phyloP scores from a whole-genome alignment of 1,284 basidiomycete species.

The Leccinum ponderosum region DNA sequence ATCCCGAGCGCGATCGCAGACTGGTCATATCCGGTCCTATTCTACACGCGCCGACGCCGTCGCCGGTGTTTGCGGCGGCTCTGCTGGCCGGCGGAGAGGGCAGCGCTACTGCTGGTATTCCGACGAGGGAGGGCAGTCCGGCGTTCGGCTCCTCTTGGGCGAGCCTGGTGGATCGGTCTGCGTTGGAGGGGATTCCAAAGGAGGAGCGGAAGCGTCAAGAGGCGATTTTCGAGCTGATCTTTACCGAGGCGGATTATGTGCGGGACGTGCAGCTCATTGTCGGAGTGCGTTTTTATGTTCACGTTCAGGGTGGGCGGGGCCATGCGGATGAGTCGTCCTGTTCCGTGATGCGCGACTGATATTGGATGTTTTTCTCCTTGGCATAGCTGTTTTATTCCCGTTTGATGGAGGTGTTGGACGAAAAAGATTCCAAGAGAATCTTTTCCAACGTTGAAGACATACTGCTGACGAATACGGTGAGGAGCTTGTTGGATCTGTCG shows the following conservation, averaged over 20 bases:
- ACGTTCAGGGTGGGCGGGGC: neutral
- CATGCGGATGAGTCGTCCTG: neutral
- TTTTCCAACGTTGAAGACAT: conserved; percentile 96
- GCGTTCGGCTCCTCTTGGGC: conserved; percentile 86
- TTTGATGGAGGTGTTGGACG: conserved; percentile 72
- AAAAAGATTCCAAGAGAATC: conserved; percentile 79
- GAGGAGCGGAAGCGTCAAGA: conserved; percentile 88
- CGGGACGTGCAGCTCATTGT: conserved; percentile 89
- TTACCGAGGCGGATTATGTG: conserved; percentile 86
- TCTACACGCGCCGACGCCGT: conserved; percentile 32
- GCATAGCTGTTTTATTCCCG: conserved; percentile 78
- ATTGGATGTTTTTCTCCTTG: neutral
- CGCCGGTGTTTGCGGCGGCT: neutral
- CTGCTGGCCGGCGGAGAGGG: conserved; percentile 11
- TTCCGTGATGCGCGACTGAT: neutral
- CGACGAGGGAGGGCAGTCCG: conserved; percentile 46
- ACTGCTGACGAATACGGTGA: conserved; percentile 80
- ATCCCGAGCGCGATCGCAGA: conserved; percentile 38
- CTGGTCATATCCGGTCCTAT: conserved; percentile 64
- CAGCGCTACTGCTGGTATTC: conserved; percentile 9
- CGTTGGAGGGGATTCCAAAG: conserved; percentile 73
- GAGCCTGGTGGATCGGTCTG: conserved; percentile 82
- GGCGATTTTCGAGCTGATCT: conserved; percentile 90
- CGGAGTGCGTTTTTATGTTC: conserved; percentile 52
- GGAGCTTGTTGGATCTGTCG: conserved; percentile 13